Evolutionary conservation across 768 basidiomycete species (phyloP).

Genomic region (Calocera cornea): DNA sequence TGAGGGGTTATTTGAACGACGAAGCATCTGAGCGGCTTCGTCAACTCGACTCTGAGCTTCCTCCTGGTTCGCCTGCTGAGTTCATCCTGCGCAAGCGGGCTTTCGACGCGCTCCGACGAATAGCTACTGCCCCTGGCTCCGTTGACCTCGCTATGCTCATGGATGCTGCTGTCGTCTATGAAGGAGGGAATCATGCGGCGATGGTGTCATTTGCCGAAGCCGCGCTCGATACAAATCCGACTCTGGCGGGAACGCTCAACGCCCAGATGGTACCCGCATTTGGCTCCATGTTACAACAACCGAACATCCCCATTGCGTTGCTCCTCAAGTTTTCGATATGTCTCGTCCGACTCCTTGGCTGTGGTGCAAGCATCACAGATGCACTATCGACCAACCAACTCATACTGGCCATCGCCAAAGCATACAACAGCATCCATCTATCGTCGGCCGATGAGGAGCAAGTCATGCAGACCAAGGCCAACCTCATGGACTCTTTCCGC

Average conservation of each 20-base stretch:
- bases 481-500: conserved; percentile 48
- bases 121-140: not conserved
- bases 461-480: conserved; percentile 61
- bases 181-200: not conserved
- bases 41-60: not conserved
- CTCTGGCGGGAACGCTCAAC: not conserved
- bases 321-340: conserved; percentile 51
- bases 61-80: not conserved
- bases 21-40: not conserved
- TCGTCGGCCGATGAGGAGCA: conserved; percentile 42
- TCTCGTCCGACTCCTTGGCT: conserved; percentile 40
- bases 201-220: not conserved
- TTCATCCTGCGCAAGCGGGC: not conserved
- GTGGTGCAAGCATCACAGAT: conserved; percentile 35
- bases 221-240: not conserved
- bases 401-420: conserved; percentile 40
- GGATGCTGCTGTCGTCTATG: not conserved
- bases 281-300: conserved; percentile 32
- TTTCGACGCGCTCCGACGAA: not conserved
- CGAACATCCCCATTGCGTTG: conserved; percentile 42
- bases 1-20: not conserved
- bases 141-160: not conserved
- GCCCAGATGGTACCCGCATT: conserved; percentile 46
- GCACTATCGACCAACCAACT: conserved; percentile 45
- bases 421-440: conserved; percentile 47